Evolutionary conservation across 371 early-diverging fungal species (phyloP), one percentile per base, ranked within the genome.

Genomic region (Lichtheimia ramosa): DNA sequence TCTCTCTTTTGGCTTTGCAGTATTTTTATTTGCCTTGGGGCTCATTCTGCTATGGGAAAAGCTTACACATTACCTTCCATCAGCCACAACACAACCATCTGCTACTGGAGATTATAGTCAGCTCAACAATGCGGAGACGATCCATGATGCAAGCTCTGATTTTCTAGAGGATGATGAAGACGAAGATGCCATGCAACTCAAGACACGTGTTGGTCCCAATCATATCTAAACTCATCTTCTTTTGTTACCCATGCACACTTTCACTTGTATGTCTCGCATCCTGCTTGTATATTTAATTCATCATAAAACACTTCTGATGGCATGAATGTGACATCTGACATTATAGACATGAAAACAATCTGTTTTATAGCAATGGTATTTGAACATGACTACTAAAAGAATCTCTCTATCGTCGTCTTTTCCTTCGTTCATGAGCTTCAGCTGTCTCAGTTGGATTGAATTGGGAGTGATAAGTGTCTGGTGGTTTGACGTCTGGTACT

Each of bases 1-100:
- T n/a, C 65, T 87, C 21, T 82, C 88, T 0, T 75, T 87, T 54
- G 79, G 83, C 1, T 84, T 88, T 64, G 65, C 83, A 18, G 65
- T 85, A 2, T 86, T 87, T 59, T 66, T 84, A 24, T 74, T 75
- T 48, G 75, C 82, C 1, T 74, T 76, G 51, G 58, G 69, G 3
- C 63, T 87, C 56, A 82, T 87, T 13, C 49, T 59, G 43, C 65
- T 82, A 1, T 82, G 78, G 78, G 76, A 78, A 46, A 54, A 43
- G 12, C 56, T 74, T 43, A 71, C 80, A 20, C 43, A 59, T 21
- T 76, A 75, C 54, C 56, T 61, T 13, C 54, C 62, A 10, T 58
- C 63, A 20, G 18, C 54, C 3, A 13, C 25, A 23, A 25, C 53
- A 14, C 59, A 51, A 25, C 41, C 51, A 7, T 40, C 28, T 40